Base-by-base conservation (phyloP, 352 stramenopile species). In the Globisporangium mamillatum region DNA sequence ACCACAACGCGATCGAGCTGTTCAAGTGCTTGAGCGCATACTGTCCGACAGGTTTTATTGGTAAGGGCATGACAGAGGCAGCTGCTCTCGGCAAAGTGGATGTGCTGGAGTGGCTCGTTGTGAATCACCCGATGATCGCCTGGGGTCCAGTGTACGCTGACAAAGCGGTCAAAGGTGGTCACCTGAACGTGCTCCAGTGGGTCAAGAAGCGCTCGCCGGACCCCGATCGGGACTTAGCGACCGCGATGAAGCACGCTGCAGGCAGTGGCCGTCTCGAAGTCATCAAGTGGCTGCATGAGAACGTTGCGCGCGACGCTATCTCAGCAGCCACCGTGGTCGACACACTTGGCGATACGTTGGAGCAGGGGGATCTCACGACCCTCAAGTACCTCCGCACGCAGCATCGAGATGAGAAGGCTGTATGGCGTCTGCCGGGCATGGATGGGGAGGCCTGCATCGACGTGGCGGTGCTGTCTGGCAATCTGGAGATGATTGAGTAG, bases 31-130 rank as follows among this genome's bases (percentile, higher is more conserved):
- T 57, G 18, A 12, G 24, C 22, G 52, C 5, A 10, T 57, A 57
- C 52, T 34, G 9, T 27, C 24, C 52, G 22, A 34, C 0, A 9
- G 52, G 52, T 3, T 18, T n/a, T 10, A 10, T 24, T 18, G 52
- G n/a, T 9, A 0, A 18, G 0, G 52, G 52, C 9, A n/a, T 36
- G 52, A 3, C 0, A 1, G 22, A 57, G n/a, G 52, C 52, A 0
- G 9, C 9, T 1, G n/a, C 3, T 9, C 9, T 9, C 10, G 24
- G 22, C 3, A 57, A 57, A 50, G n/a, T 54, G 2, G 3, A 54
- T 6, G 38, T 63, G 34, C 18, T 63, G 58, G 10, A 63, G 22
- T 63, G 58, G 38, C n/a, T 63, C 38, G 38, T 38, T 6, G 9
- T 9, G n/a, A 46, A 55, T 12, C 10, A 53, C 38, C 36, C 52